A percentile compares a stretch with the other conserved stretches of the same genome.
phyloP scores from a whole-genome alignment of 2,329 filamentous ascomycete species.

The Colletotrichum paranaense region DNA sequence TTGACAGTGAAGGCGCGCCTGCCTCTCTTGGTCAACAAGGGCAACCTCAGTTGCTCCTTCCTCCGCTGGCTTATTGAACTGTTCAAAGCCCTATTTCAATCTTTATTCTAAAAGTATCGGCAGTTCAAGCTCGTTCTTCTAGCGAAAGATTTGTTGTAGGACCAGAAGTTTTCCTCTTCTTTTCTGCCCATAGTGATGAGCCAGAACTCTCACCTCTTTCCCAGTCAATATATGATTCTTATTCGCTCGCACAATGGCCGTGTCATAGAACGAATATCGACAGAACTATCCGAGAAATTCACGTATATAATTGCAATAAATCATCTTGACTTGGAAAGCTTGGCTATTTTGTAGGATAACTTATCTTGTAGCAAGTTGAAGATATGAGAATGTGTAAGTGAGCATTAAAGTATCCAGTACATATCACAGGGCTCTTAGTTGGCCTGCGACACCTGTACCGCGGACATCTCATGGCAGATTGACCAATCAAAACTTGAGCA shows the following conservation, averaged over 20 bases:
- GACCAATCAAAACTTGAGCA: slow-evolving; percentile 15
- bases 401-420: background rate
- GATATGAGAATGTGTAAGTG: background rate
- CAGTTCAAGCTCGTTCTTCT: too few relatives aligned
- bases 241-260: too few relatives aligned
- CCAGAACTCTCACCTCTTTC: too few relatives aligned
- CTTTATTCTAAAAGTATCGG: background rate
- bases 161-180: too few relatives aligned
- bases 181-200: too few relatives aligned
- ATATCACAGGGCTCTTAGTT: fast-evolving
- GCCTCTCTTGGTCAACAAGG: background rate
- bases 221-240: too few relatives aligned
- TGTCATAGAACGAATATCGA: too few relatives aligned
- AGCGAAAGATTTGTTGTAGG: too few relatives aligned
- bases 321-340: background rate
- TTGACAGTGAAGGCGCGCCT: background rate
- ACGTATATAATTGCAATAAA: too few relatives aligned
- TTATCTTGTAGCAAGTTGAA: background rate
- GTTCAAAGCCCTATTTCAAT: background rate
- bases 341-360: background rate
- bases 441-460: fast-evolving
- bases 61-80: background rate
- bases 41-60: background rate
- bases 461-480: background rate
- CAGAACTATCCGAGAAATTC: too few relatives aligned